Percentiles rank a stretch among this genome's conserved stretches.
Evolutionary conservation across 352 stramenopile genomes (phyloP).

Genomic region (Aphanomyces cochlioides): DNA sequence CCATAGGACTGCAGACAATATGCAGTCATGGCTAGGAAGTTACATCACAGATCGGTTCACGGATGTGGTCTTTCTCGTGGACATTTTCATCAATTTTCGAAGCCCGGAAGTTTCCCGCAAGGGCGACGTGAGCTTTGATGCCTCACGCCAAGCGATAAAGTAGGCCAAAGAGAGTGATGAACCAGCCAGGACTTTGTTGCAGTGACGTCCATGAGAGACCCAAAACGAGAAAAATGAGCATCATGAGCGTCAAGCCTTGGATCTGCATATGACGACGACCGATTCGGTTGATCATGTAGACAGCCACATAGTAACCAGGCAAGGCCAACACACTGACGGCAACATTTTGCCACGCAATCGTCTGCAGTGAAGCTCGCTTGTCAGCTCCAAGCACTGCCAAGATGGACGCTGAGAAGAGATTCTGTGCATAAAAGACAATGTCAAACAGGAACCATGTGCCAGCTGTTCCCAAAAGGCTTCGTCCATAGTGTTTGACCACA

Average conservation of each 20-base stretch:
- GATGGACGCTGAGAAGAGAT: slow-evolving; percentile 73
- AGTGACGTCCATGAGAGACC: slow-evolving; percentile 56
- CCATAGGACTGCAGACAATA: slow-evolving; percentile 15
- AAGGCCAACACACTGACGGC: slow-evolving; percentile 61
- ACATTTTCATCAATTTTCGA: slow-evolving; percentile 24
- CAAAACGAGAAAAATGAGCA: slow-evolving; percentile 56
- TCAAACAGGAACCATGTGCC: slow-evolving; percentile 85
- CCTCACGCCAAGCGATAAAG: background rate
- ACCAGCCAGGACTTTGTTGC: slow-evolving; percentile 35
- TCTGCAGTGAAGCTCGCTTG: slow-evolving; percentile 44
- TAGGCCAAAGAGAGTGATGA: background rate
- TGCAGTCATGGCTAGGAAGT: background rate
- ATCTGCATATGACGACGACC: slow-evolving; percentile 72
- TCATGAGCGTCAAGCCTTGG: slow-evolving; percentile 66
- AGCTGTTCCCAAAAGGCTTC: slow-evolving; percentile 53
- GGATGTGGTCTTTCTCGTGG: slow-evolving; percentile 6
- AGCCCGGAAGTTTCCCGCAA: slow-evolving; percentile 10
- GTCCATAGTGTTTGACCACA: slow-evolving; percentile 26
- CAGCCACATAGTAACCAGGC: slow-evolving; percentile 74
- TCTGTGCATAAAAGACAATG: slow-evolving; percentile 78
- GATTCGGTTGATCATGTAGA: slow-evolving; percentile 65
- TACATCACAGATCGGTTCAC: slow-evolving; percentile 17
- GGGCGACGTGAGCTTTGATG: slow-evolving; percentile 16
- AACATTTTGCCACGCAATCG: slow-evolving; percentile 52
- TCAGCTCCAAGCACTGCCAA: slow-evolving; percentile 51